These are phyloP conservation scores for Balamuthia mandrillaris DNA, from an alignment of 208 protist genomes.

Conservation along the genomic window DNA sequence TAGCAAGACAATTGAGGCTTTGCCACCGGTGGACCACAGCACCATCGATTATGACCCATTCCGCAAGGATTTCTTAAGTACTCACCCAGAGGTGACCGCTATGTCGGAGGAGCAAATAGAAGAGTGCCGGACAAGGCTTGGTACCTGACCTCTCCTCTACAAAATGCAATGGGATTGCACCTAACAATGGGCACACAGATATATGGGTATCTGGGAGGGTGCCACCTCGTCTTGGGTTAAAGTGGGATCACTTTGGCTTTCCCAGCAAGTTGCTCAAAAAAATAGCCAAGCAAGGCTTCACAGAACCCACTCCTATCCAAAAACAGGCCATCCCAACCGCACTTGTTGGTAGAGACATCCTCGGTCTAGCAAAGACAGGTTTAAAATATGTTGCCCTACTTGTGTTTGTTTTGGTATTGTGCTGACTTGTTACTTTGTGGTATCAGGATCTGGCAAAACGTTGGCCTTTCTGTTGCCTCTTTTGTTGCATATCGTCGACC, in stretches of 20 bases:
- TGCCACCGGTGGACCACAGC: conserved; percentile 57
- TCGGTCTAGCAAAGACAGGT: no score
- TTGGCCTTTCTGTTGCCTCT: conserved; percentile 80
- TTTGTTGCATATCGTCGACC: conserved; percentile 73
- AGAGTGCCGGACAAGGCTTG: conserved; percentile 23
- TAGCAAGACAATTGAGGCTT: conserved; percentile 45
- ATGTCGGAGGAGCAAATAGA: conserved; percentile 49
- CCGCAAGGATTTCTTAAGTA: conserved; percentile 61
- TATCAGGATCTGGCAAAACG: conserved; percentile 86
- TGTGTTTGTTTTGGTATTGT: no score
- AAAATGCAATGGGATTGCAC: neutral
- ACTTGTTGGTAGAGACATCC: no score
- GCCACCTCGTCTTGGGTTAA: neutral
- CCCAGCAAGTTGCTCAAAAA: neutral
- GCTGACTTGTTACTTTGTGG: no score
- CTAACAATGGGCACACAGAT: neutral
- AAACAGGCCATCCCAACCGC: conserved; percentile 77
- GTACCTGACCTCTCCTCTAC: neutral
- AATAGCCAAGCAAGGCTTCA: conserved; percentile 40
- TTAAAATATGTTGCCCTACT: no score
- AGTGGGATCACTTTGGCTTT: neutral
- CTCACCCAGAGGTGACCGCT: conserved; percentile 35
- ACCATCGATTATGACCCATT: conserved; percentile 55
- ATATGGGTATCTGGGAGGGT: neutral
- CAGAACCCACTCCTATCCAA: conserved; percentile 82